phyloP scores from a whole-genome alignment of 2,329 filamentous ascomycete genomes.

The Fusarium nematophilum region DNA sequence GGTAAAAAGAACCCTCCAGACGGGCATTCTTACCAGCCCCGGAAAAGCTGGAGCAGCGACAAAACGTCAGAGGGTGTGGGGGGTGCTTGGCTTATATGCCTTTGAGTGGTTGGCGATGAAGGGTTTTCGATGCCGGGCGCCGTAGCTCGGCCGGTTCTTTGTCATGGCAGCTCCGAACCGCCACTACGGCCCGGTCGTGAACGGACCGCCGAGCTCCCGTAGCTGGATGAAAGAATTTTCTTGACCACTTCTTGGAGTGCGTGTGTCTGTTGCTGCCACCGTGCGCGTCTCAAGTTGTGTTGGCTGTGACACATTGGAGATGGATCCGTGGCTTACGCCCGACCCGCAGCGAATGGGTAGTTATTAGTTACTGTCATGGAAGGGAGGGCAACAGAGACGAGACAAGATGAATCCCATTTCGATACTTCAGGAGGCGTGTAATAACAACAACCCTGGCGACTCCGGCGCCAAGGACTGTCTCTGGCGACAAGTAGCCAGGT shows the following conservation, averaged over 20 bases:
- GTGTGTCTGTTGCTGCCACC: constrained; percentile 3
- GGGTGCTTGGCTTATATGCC: background rate
- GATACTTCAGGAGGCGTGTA: background rate
- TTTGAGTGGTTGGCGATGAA: constrained; percentile 10
- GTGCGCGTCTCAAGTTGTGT: constrained; percentile 13
- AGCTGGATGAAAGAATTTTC: constrained; percentile 19
- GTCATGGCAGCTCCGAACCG: constrained; percentile 26
- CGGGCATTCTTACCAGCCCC: constrained; percentile 4
- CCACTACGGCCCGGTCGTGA: constrained; percentile 15
- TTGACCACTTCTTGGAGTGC: constrained; percentile 17
- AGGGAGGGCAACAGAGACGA: no score
- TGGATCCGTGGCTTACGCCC: constrained; percentile 15
- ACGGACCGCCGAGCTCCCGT: constrained; percentile 4
- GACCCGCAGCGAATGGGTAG: background rate
- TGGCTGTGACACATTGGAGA: constrained; percentile 11
- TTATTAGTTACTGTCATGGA: no score
- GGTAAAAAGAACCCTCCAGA: background rate
- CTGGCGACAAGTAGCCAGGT: constrained; percentile 14
- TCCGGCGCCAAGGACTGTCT: background rate
- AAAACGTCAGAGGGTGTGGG: constrained; percentile 4
- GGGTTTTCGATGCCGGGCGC: constrained; percentile 27
- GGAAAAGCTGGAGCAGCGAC: constrained; percentile 1
- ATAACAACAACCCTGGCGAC: background rate
- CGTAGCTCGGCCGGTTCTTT: constrained; percentile 31
- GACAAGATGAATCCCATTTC: background rate